A percentile compares a stretch with the other conserved stretches of the same genome.
Conservation (phyloP, 2,329 filamentous ascomycete genomes). For the Monosporascus sp. region DNA sequence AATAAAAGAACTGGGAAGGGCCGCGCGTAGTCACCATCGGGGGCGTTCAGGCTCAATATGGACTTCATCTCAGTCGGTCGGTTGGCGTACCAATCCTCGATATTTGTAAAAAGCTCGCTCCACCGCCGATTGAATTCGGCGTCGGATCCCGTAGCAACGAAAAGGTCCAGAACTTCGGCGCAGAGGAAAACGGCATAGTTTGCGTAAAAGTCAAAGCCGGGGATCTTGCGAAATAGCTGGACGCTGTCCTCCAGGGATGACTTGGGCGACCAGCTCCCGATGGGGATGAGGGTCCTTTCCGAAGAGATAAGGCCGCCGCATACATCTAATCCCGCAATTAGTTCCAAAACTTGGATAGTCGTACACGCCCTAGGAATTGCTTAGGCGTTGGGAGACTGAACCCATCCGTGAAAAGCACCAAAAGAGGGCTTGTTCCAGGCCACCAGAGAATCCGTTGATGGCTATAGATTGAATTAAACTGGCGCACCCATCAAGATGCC, state of each 20-base stretch:
- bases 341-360: constrained; percentile 9
- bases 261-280: constrained; percentile 43
- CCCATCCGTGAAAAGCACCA: constrained; percentile 57
- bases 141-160: constrained; percentile 12
- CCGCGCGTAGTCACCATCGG: constrained; percentile 13
- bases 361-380: too few species aligned
- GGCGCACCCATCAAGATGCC: constrained; percentile 54
- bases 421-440: constrained; percentile 49
- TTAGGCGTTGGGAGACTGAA: constrained; percentile 9
- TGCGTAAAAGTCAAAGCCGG: constrained; percentile 50
- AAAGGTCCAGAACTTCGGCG: constrained; percentile 45
- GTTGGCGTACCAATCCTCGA: constrained; percentile 43
- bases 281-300: constrained; percentile 45
- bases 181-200: constrained; percentile 56
- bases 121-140: constrained; percentile 45
- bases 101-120: constrained; percentile 42
- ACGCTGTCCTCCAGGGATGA: constrained; percentile 31
- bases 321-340: constrained; percentile 36
- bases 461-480: constrained; percentile 48
- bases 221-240: constrained; percentile 27
- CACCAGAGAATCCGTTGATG: constrained; percentile 49
- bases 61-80: constrained; percentile 44
- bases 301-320: constrained; percentile 53
- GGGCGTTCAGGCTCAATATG: constrained; percentile 33
- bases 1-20: constrained; percentile 51